These are phyloP conservation scores for Solanum hybrid DNA, from an alignment of 305 asterid species.

Conservation along the genomic window DNA sequence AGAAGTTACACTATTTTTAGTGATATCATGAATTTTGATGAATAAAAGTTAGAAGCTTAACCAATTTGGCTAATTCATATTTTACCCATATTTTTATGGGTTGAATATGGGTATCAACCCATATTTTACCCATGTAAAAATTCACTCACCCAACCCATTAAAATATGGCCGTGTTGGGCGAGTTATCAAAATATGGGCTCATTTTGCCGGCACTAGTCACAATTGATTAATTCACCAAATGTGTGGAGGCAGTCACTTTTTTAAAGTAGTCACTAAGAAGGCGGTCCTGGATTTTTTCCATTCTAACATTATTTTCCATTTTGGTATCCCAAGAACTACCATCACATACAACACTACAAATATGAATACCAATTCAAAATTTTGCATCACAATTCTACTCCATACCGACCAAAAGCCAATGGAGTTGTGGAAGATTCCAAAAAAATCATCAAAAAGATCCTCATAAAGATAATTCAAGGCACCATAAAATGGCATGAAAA, in stretches of 20 bases:
- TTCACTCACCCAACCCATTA: too few species aligned
- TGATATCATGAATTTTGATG: too few species aligned
- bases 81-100: too few species aligned
- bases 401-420: background rate
- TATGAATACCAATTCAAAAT: too few species aligned
- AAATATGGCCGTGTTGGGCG: too few species aligned
- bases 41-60: too few species aligned
- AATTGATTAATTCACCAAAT: background rate
- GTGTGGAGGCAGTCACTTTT: background rate
- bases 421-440: background rate
- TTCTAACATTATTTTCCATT: background rate
- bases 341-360: background rate
- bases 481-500: background rate
- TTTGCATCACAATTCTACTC: background rate
- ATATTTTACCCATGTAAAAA: too few species aligned
- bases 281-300: background rate
- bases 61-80: too few species aligned
- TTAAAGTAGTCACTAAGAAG: background rate
- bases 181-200: too few species aligned
- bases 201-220: too few species aligned
- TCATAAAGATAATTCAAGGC: background rate
- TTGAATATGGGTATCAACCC: too few species aligned
- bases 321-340: background rate
- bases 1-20: too few species aligned
- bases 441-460: background rate